These are phyloP conservation scores for Cladosporium sp. DNA, from an alignment of 2,329 filamentous ascomycete genomes.

Conservation along the genomic window DNA sequence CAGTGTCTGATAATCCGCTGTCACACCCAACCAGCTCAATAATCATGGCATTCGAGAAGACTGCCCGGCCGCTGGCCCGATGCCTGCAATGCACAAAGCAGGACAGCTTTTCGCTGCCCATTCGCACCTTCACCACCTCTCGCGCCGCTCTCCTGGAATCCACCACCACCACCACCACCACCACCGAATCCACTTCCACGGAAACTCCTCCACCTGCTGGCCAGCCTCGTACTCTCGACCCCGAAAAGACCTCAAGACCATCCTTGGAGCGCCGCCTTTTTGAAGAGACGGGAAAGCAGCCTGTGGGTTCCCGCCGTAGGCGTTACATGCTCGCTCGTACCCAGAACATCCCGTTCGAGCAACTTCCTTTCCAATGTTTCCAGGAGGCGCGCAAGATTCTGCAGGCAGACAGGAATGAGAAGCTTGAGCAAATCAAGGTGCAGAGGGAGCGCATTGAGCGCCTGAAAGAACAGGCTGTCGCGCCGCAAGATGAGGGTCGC, in stretches of 20 bases:
- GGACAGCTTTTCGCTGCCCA: constrained; percentile 25
- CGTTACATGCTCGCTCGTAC: constrained; percentile 49
- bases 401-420: constrained; percentile 72
- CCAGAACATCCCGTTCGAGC: constrained; percentile 74
- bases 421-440: constrained; percentile 65
- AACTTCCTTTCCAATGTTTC: constrained; percentile 94
- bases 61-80: constrained; percentile 31
- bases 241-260: constrained; percentile 53
- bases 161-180: background rate
- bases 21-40: background rate
- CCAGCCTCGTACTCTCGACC: constrained; percentile 45
- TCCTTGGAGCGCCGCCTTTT: constrained; percentile 6
- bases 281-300: constrained; percentile 51
- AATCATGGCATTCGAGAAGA: constrained; percentile 9
- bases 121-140: constrained; percentile 48
- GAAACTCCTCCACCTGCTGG: background rate
- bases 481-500: constrained; percentile 23
- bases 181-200: constrained; percentile 1
- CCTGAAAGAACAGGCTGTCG: constrained; percentile 50
- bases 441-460: constrained; percentile 65
- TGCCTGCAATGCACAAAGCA: constrained; percentile 25
- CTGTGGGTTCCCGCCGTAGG: constrained; percentile 79
- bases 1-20: too few relatives aligned
- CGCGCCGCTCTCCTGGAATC: constrained; percentile 38
- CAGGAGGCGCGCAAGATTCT: constrained; percentile 88